Percentiles rank a stretch among this genome's conserved stretches.
Conservation (phyloP, 768 basidiomycete genomes). For the Lenzites betulinus region DNA sequence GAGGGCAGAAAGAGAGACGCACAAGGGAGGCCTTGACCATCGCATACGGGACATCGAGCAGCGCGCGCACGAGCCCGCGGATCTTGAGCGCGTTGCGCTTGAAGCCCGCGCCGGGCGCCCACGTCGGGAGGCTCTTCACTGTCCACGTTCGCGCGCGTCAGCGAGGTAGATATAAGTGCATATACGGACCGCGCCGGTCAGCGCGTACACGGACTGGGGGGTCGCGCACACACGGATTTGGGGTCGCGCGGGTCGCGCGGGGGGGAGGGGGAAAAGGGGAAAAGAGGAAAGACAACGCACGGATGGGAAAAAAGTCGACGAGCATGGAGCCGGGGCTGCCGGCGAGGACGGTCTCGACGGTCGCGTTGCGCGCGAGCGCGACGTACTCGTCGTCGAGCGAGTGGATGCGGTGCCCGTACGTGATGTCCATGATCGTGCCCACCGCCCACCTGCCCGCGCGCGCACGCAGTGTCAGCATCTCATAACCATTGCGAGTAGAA, state of each 20-base stretch:
- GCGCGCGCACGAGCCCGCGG: conserved; percentile 10
- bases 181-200: background rate
- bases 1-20: no score
- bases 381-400: conserved; percentile 35
- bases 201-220: background rate
- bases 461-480: background rate
- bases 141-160: no score
- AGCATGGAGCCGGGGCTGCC: conserved; percentile 33
- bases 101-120: conserved; percentile 29
- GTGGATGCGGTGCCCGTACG: conserved; percentile 35
- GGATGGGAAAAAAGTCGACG: conserved; percentile 38
- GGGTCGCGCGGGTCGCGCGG: no score
- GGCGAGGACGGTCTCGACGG: conserved; percentile 22
- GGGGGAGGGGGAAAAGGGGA: no score
- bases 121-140: conserved; percentile 27
- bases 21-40: conserved; percentile 23
- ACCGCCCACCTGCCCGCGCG: conserved; percentile 30
- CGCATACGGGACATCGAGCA: conserved; percentile 24
- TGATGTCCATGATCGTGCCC: conserved; percentile 34
- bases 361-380: conserved; percentile 30
- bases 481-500: no score
- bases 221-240: conserved; percentile 32
- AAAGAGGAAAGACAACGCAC: no score
- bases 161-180: no score
- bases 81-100: conserved; percentile 22